phyloP scores from a whole-genome alignment of 2,329 filamentous ascomycete genomes.

The Cladophialophora yegresii region DNA sequence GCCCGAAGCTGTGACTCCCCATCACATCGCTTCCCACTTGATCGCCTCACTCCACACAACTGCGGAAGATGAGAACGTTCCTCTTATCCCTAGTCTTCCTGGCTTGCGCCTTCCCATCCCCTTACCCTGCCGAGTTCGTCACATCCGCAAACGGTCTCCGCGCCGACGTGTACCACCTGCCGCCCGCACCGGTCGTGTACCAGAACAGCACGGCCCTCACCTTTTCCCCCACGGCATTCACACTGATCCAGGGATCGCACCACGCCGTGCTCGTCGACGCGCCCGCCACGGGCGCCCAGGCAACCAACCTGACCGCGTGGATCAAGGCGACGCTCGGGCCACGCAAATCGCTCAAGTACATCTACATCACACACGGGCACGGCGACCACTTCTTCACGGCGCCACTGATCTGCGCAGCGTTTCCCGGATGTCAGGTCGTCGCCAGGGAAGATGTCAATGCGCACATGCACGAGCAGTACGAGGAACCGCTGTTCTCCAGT shows the following conservation, averaged over 20 bases:
- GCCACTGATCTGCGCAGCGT: constrained; percentile 38
- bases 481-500: not conserved
- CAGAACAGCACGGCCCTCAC: constrained; percentile 11
- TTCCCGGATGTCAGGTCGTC: constrained; percentile 35
- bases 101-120: not conserved
- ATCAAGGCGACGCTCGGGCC: constrained; percentile 40
- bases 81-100: not conserved
- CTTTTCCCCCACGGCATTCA: constrained; percentile 29
- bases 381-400: constrained; percentile 48
- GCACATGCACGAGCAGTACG: constrained; percentile 32
- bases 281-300: constrained; percentile 39
- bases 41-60: no score
- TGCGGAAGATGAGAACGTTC: not conserved
- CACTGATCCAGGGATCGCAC: constrained; percentile 36
- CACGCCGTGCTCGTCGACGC: constrained; percentile 47
- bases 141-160: constrained; percentile 13
- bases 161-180: constrained; percentile 20
- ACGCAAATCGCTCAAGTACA: constrained; percentile 39
- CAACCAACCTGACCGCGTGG: constrained; percentile 42
- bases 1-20: no score
- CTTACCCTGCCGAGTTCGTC: constrained; percentile 8
- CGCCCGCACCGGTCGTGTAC: constrained; percentile 14
- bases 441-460: constrained; percentile 31
- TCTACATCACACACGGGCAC: constrained; percentile 49
- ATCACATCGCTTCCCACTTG: no score